Evolutionary conservation across 1,139 yeast genomes (phyloP).

Genomic region (Yamadazyma triangularis): DNA sequence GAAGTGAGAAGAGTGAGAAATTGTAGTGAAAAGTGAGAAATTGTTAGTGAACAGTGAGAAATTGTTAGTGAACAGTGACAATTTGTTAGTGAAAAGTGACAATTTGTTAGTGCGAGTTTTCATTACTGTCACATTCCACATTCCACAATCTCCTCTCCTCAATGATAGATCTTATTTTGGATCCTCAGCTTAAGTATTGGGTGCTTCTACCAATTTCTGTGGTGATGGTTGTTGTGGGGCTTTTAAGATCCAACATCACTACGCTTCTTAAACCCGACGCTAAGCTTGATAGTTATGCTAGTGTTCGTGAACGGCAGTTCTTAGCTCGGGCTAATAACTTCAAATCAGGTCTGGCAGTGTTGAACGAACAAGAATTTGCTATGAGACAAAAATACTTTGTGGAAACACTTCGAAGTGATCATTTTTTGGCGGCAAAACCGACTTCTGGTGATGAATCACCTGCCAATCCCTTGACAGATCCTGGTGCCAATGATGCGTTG

Average conservation of each 20-base stretch:
- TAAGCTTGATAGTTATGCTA: conserved; percentile 47
- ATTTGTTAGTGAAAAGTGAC: too few species aligned
- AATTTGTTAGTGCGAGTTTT: too few species aligned
- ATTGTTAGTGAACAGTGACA: too few species aligned
- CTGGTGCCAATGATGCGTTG: conserved; percentile 69
- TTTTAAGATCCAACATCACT: conserved; percentile 69
- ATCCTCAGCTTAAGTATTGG: conserved; percentile 84
- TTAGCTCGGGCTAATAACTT: conserved; percentile 54
- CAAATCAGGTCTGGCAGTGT: conserved; percentile 41
- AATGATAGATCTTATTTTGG: conserved; percentile 54
- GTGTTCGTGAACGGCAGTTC: conserved; percentile 61
- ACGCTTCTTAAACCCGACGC: conserved; percentile 55
- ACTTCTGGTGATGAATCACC: conserved; percentile 43
- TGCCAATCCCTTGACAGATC: conserved; percentile 65
- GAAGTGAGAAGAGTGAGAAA: too few species aligned
- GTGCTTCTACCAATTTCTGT: conserved; percentile 84
- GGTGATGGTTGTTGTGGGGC: conserved; percentile 89
- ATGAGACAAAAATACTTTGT: conserved; percentile 43
- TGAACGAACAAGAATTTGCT: conserved; percentile 44
- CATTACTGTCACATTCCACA: too few species aligned
- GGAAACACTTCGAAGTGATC: conserved; percentile 46
- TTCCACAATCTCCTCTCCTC: too few species aligned
- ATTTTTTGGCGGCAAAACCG: conserved; percentile 41
- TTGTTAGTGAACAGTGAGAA: too few species aligned
- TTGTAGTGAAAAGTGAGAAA: too few species aligned